Conservation (phyloP, 2,329 filamentous ascomycete genomes). For the Lachnellula subtilissima region DNA sequence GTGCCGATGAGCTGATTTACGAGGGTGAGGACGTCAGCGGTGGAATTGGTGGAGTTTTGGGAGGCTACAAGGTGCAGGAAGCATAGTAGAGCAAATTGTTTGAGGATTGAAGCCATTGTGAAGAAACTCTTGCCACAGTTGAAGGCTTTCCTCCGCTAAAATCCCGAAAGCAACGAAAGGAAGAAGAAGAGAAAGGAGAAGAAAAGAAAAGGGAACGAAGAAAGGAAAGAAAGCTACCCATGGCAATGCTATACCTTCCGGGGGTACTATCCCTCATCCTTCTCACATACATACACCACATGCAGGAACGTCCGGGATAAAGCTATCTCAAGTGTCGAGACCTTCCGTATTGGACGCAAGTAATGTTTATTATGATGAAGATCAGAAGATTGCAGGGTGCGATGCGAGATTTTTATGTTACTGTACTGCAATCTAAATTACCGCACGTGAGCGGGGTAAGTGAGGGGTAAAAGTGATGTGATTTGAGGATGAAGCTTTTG, state of each 20-base stretch:
- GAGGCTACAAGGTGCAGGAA: neutral
- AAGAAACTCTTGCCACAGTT: neutral
- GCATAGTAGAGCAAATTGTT: neutral
- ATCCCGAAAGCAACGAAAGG: neutral
- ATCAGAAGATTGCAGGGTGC: neutral
- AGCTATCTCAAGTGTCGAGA: neutral
- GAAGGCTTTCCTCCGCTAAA: neutral
- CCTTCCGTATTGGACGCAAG: neutral
- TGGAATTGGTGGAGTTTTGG: neutral
- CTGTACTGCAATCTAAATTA: neutral
- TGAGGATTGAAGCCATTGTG: neutral
- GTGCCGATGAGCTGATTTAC: slow-evolving; percentile 5
- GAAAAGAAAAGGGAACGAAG: neutral
- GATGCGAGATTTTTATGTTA: neutral
- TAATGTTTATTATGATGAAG: neutral
- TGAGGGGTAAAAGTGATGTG: neutral
- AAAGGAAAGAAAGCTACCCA: neutral
- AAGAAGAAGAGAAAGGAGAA: neutral
- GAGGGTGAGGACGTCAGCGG: neutral
- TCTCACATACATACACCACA: neutral
- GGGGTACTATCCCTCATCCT: neutral
- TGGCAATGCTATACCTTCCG: neutral
- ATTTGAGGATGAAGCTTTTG: neutral
- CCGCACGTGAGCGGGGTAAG: neutral
- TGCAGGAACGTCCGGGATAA: neutral